phyloP scores from a whole-genome alignment of 805 yeast genomes.

The Kuraishia molischiana region DNA sequence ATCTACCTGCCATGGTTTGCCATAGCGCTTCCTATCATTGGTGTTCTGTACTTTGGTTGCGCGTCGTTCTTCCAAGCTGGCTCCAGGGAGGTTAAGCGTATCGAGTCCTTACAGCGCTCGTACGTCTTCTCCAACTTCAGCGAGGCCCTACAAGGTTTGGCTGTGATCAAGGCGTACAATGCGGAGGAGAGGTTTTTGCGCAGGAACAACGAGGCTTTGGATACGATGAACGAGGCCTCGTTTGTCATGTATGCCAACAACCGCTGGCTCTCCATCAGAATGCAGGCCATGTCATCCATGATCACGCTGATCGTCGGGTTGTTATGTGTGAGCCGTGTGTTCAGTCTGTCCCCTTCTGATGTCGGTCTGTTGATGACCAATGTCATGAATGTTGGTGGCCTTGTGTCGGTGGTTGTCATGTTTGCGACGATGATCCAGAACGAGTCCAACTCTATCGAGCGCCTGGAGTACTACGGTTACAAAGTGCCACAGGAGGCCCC shows the following conservation, averaged over 20 bases:
- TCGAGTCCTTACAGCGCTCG: slow-evolving; percentile 66
- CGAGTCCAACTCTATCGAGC: slow-evolving; percentile 69
- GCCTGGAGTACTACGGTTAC: slow-evolving; percentile 57
- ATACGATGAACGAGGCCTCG: slow-evolving; percentile 61
- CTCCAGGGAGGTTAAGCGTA: slow-evolving; percentile 65
- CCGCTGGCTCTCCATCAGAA: slow-evolving; percentile 60
- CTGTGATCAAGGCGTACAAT: slow-evolving; percentile 53
- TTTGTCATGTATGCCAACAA: slow-evolving; percentile 55
- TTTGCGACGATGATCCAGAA: slow-evolving; percentile 66
- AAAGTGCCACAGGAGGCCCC: slow-evolving; percentile 62
- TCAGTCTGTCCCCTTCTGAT: slow-evolving; percentile 51
- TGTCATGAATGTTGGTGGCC: slow-evolving; percentile 42
- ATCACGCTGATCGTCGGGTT: slow-evolving; percentile 46
- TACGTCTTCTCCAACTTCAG: slow-evolving; percentile 62
- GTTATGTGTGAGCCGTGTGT: slow-evolving; percentile 50
- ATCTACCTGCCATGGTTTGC: slow-evolving; percentile 73
- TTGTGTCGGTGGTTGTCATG: slow-evolving; percentile 50
- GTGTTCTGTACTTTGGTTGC: slow-evolving; percentile 29
- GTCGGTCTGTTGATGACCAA: slow-evolving; percentile 63
- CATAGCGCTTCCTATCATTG: slow-evolving; percentile 48
- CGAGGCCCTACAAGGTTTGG: slow-evolving; percentile 58
- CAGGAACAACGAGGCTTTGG: slow-evolving; percentile 35
- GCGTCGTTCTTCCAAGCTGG: slow-evolving; percentile 59
- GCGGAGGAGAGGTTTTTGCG: slow-evolving; percentile 25
- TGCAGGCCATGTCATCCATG: slow-evolving; percentile 44